Percentiles rank a stretch among this genome's conserved stretches.
phyloP scores from a whole-genome alignment of 345 rosid genomes.

The Hibiscus mutabilis region DNA sequence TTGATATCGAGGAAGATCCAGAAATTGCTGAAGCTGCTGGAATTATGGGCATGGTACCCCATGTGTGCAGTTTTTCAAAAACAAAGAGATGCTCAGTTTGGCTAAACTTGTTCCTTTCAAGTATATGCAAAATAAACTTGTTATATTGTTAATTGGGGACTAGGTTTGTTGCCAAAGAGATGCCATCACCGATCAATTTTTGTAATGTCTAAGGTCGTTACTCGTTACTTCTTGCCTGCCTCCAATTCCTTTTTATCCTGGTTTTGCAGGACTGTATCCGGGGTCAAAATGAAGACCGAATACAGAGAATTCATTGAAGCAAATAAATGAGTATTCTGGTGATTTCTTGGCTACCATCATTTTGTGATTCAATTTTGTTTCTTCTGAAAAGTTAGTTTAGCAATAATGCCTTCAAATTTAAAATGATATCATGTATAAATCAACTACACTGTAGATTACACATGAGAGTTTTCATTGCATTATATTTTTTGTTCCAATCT shows the following conservation, averaged over 20 bases:
- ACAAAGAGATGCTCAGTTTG: conserved; percentile 90
- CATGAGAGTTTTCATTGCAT: neutral
- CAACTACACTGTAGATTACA: conserved; percentile 2
- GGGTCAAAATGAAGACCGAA: conserved; percentile 97
- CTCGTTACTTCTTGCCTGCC: neutral
- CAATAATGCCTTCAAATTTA: neutral
- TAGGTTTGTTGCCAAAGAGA: neutral
- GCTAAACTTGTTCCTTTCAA: conserved; percentile 10
- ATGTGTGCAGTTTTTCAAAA: conserved; percentile 91
- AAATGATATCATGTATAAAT: conserved; percentile 1
- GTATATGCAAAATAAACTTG: neutral
- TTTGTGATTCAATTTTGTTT: conserved; percentile 5
- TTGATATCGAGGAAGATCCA: conserved; percentile 92
- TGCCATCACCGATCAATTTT: neutral
- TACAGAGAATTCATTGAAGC: conserved; percentile 82
- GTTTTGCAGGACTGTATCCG: conserved; percentile 58
- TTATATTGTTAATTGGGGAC: neutral
- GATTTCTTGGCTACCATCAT: neutral
- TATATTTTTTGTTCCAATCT: neutral
- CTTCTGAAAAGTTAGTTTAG: neutral
- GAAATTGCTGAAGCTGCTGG: conserved; percentile 95
- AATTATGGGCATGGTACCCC: conserved; percentile 98
- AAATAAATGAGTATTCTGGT: conserved; percentile 40
- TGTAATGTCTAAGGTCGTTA: neutral
- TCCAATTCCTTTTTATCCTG: neutral